These are phyloP conservation scores for Pythium phragmitis DNA, from an alignment of 352 stramenopile species.

Conservation along the genomic window DNA sequence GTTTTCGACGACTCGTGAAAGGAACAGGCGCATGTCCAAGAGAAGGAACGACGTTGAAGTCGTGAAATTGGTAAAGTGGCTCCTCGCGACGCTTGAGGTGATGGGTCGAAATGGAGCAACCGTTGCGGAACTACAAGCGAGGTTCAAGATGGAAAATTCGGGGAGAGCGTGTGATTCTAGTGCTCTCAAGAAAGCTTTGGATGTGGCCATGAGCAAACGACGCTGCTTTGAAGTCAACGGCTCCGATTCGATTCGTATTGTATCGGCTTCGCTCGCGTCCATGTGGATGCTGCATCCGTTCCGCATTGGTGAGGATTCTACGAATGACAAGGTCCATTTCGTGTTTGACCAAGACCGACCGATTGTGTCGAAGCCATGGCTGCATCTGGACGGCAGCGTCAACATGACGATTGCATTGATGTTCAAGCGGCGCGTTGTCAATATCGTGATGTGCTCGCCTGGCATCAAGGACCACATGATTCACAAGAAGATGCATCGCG, in stretches of 20 bases:
- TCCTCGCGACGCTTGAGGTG: conserved; percentile 7
- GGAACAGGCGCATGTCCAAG: neutral
- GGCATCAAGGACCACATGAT: conserved; percentile 61
- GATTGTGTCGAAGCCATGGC: conserved; percentile 65
- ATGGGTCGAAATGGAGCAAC: conserved; percentile 19
- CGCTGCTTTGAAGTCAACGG: conserved; percentile 64
- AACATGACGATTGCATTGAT: conserved; percentile 55
- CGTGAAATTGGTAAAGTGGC: conserved; percentile 4
- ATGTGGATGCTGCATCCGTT: conserved; percentile 71
- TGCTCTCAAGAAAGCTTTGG: conserved; percentile 32
- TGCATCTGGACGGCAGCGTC: conserved; percentile 65
- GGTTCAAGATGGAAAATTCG: neutral
- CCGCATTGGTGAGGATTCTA: conserved; percentile 40
- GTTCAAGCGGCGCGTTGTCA: conserved; percentile 79
- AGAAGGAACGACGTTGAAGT: neutral
- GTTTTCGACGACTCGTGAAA: conserved; percentile 21
- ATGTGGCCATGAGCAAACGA: conserved; percentile 36
- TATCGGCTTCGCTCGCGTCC: conserved; percentile 40
- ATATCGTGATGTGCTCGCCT: conserved; percentile 74
- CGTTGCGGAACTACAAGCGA: conserved; percentile 3
- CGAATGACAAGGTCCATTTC: conserved; percentile 65
- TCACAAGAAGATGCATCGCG: conserved; percentile 69
- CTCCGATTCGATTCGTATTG: conserved; percentile 51
- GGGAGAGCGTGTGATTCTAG: neutral
- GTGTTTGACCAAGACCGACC: conserved; percentile 60